Conservation (phyloP, 2,329 filamentous ascomycete genomes). For the Penicillium psychrosexuale region DNA sequence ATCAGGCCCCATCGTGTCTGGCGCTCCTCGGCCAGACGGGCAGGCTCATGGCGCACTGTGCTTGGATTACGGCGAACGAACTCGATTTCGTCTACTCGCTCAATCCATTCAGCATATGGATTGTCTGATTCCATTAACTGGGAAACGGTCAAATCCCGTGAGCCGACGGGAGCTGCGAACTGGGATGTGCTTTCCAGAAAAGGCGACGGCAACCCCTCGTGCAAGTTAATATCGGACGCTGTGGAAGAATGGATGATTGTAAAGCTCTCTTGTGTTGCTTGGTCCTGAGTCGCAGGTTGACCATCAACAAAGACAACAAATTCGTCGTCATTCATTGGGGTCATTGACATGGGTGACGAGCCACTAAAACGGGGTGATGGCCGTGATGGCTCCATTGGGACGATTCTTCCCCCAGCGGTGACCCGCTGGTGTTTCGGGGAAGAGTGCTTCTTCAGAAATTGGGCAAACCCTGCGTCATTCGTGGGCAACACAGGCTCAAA, state of each 20-base stretch:
- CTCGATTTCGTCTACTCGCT: not conserved
- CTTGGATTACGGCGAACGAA: not conserved
- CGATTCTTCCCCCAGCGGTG: conserved; percentile 49
- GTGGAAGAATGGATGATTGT: not conserved
- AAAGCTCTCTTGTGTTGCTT: not conserved
- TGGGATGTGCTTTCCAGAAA: not conserved
- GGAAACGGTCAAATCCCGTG: not conserved
- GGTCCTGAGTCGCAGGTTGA: not conserved
- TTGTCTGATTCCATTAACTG: not conserved
- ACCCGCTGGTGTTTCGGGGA: conserved; percentile 51
- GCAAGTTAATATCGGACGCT: not conserved
- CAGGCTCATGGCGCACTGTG: not conserved
- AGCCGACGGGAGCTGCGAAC: not conserved
- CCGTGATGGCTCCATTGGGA: conserved; percentile 42
- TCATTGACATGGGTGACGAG: not conserved
- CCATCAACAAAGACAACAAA: not conserved
- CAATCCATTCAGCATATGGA: not conserved
- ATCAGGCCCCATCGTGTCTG: not conserved
- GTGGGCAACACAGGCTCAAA: conserved; percentile 14
- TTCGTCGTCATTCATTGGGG: not conserved
- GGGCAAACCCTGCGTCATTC: conserved; percentile 44
- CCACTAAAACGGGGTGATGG: conserved; percentile 9
- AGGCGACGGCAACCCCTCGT: not conserved
- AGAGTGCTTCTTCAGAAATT: conserved; percentile 47
- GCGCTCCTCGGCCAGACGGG: not conserved